phyloP scores from a whole-genome alignment of 306 rosid genomes.

The Corylus avellana region DNA sequence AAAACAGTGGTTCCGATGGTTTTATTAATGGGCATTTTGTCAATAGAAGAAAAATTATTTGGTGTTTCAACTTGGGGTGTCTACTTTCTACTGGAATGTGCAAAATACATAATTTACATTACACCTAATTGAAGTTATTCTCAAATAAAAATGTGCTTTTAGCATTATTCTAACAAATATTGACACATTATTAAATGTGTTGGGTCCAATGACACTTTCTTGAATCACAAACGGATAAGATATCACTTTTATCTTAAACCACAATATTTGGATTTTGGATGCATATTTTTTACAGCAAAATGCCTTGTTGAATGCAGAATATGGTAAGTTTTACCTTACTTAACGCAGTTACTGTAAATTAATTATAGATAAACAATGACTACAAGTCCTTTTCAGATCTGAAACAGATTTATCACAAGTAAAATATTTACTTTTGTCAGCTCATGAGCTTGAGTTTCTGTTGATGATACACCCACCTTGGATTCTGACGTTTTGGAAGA shows the following conservation, averaged over 20 bases:
- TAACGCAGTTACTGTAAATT: background rate
- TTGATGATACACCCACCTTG: background rate
- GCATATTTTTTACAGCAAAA: background rate
- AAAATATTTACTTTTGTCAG: background rate
- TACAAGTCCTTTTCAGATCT: background rate
- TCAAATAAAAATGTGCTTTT: too few relatives aligned
- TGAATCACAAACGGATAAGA: background rate
- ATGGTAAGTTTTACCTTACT: too few relatives aligned
- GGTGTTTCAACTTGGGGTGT: too few relatives aligned
- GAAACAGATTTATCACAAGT: background rate
- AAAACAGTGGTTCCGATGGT: too few relatives aligned
- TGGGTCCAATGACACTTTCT: background rate
- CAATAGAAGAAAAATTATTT: too few relatives aligned
- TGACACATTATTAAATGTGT: too few relatives aligned
- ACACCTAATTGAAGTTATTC: too few relatives aligned
- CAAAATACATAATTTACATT: too few relatives aligned
- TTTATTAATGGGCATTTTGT: too few relatives aligned
- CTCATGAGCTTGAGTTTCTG: background rate
- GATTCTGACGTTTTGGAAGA: background rate
- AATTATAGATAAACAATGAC: background rate
- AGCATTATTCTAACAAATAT: too few relatives aligned
- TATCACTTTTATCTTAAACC: background rate
- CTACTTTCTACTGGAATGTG: too few relatives aligned
- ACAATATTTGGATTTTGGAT: background rate
- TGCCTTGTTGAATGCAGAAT: too few relatives aligned